Conservation (phyloP, 192 early-diverging fungal species). For the Backusella psychrophila region DNA sequence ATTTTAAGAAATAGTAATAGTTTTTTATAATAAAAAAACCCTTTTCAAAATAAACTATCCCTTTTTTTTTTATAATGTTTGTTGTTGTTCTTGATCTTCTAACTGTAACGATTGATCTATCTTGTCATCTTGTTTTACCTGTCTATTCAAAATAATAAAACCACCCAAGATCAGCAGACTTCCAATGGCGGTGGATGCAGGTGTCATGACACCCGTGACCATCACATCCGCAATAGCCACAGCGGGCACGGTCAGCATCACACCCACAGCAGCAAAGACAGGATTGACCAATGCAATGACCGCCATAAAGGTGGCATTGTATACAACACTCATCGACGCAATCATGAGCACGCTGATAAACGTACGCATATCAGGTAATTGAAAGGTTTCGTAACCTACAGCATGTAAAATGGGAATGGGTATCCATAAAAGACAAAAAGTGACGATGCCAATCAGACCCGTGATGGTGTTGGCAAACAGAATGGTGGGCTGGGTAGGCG, state of each 20-base stretch:
- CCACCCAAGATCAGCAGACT: conserved; percentile 53
- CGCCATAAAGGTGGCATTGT: conserved; percentile 78
- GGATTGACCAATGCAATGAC: conserved; percentile 68
- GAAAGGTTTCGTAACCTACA: conserved; percentile 63
- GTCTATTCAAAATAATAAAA: conserved; percentile 46
- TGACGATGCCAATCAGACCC: conserved; percentile 66
- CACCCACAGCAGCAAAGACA: conserved; percentile 74
- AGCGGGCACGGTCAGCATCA: conserved; percentile 77
- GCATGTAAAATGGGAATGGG: conserved; percentile 70
- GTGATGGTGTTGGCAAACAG: conserved; percentile 76
- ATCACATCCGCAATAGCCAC: conserved; percentile 61
- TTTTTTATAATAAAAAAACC: neutral
- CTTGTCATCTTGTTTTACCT: conserved; percentile 27
- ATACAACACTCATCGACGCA: conserved; percentile 67
- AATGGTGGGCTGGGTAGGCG: conserved; percentile 57
- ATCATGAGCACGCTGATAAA: conserved; percentile 59
- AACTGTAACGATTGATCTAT: neutral
- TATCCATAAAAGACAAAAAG: conserved; percentile 65
- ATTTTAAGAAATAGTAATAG: neutral
- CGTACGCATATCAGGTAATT: conserved; percentile 54
- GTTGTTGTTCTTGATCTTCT: neutral
- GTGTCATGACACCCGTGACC: conserved; percentile 46
- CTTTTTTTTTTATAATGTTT: neutral
- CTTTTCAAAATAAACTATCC: neutral
- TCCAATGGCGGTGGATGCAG: conserved; percentile 51